Base-by-base conservation (phyloP, 805 yeast genomes). In the Kluyveromyces starmeri region DNA sequence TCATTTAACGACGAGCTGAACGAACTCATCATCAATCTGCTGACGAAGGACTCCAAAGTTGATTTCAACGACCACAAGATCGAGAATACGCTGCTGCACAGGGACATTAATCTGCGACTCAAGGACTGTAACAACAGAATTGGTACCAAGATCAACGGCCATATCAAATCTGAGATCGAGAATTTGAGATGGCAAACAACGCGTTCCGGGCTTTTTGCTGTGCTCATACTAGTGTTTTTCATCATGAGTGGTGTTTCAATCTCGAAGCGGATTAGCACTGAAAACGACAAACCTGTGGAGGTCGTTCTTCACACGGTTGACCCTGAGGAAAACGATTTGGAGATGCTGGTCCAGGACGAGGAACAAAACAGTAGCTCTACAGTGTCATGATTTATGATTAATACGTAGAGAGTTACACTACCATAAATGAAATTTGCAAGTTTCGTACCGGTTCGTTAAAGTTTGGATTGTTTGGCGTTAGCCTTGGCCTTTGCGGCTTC, bases 161-260 rank as follows among this genome's bases (percentile, higher is more conserved):
- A 83, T 6, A 71, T 86, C 53, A 75, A 84, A 51, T 78, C 92
- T 0, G 92, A 85, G 37, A 83, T 85, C 38, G 98, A 89, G 59
- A 75, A 78, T 39, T 67, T 89, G 41, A 68, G 97, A 47, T 89
- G 98, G 98, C 85, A 84, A 50, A 75, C 89, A 28, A 86, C 96
- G 2, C 68, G 96, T 37, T 73, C 92, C 54, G 96, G 96, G 7
- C 63, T 92, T 21, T 65, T 83, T 28, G 83, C 92, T 2, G 78
- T 86, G 21, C 58, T 82, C 15, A 64, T 77, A 1, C 67, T 80
- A 42, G 83, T 83, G 1, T 71, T 75, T 36, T 65, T 75, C 15
- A 66, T 78, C 4, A 67, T 83, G 56, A 71, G 75, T 44, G 73
- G 77, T 29, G 69, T 55, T 30, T 67, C 55, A 15, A 45, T 59